Evolutionary conservation across 176 grass and related monocot species (phyloP).

Genomic region (Coix lacrymajobi): DNA sequence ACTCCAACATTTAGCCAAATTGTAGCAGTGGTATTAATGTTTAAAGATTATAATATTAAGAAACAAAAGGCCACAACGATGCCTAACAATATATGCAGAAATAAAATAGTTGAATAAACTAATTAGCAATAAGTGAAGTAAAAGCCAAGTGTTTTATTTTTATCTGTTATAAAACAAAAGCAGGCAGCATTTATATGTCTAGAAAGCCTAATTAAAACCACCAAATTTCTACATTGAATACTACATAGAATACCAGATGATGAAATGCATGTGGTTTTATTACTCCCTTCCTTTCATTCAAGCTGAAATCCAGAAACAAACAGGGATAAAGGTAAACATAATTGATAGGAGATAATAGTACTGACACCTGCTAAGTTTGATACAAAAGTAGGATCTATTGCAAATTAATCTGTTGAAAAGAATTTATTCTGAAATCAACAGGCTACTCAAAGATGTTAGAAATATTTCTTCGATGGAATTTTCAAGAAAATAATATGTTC

Average conservation of each 20-base stretch:
- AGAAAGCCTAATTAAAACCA: neutral
- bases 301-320: neutral
- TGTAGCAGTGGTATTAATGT: neutral
- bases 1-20: neutral
- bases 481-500: neutral
- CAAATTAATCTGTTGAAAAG: neutral
- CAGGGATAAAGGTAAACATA: neutral
- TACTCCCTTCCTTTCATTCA: neutral
- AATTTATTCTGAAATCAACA: neutral
- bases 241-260: neutral
- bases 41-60: neutral
- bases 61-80: neutral
- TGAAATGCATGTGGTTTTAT: neutral
- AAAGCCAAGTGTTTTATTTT: neutral
- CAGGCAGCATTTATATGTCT: neutral
- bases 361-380: neutral
- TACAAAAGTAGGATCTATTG: neutral
- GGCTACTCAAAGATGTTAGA: neutral
- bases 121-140: neutral
- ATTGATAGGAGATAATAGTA: neutral
- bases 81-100: neutral
- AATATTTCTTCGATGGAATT: neutral
- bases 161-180: neutral
- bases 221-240: neutral
- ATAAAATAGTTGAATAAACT: neutral